phyloP scores from a whole-genome alignment of 352 stramenopile genomes.

The Phytopythium oedochilum region DNA sequence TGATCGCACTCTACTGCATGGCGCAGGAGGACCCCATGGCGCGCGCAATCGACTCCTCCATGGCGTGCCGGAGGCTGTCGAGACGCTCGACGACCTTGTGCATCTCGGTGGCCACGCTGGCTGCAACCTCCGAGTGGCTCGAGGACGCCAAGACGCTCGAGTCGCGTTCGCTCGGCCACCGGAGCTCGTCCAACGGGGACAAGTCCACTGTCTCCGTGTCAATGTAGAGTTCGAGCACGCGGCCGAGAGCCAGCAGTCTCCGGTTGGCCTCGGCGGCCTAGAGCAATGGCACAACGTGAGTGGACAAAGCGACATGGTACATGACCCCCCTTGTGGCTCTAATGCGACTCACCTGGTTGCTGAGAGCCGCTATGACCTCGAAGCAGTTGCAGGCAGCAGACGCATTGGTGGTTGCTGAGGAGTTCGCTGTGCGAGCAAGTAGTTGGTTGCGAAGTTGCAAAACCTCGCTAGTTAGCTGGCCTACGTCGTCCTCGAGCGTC shows the following conservation, averaged over 20 bases:
- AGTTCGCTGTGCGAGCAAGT: neutral
- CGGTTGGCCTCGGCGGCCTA: slow-evolving; percentile 26
- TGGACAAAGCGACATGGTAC: no score
- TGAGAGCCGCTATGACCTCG: neutral
- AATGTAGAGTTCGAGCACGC: slow-evolving; percentile 25
- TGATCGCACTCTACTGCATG: no score
- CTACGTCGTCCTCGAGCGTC: slow-evolving; percentile 9
- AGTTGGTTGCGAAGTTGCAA: neutral
- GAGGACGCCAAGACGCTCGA: slow-evolving; percentile 2
- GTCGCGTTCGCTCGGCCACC: neutral
- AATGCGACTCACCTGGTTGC: neutral
- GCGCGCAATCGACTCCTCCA: slow-evolving; percentile 38
- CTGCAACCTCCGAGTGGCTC: neutral
- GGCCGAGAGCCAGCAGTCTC: slow-evolving; percentile 19
- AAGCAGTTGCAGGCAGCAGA: neutral
- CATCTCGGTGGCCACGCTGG: neutral
- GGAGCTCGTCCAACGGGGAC: slow-evolving; percentile 14
- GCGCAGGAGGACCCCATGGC: slow-evolving; percentile 34
- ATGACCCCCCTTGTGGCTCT: no score
- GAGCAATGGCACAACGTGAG: no score
- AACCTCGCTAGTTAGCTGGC: neutral
- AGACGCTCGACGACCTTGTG: slow-evolving; percentile 12
- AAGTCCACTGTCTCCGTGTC: slow-evolving; percentile 34
- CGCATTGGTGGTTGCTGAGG: no score
- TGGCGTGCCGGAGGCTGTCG: slow-evolving; percentile 24